Conservation (phyloP, 2,329 filamentous ascomycete species). For the Phoma herbarum region DNA sequence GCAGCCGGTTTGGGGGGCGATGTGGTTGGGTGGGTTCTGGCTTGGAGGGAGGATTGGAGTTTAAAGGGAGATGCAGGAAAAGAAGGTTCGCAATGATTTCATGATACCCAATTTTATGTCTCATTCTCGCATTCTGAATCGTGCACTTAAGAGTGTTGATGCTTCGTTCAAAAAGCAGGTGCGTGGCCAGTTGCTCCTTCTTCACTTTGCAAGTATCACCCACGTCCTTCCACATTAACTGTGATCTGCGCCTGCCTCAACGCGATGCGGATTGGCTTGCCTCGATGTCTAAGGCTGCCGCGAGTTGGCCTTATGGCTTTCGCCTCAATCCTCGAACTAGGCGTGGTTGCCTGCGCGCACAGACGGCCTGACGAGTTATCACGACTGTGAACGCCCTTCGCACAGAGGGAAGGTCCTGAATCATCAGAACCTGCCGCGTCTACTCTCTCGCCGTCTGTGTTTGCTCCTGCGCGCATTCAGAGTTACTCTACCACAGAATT, state of each 20-base stretch:
- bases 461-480: too few relatives aligned
- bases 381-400: not conserved
- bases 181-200: not conserved
- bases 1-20: constrained; percentile 59
- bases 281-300: constrained; percentile 2
- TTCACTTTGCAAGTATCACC: not conserved
- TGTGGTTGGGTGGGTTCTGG: constrained; percentile 59
- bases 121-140: not conserved
- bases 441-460: not conserved
- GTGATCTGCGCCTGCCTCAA: not conserved
- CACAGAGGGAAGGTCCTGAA: not conserved
- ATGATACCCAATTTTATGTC: constrained; percentile 3
- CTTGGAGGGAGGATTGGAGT: constrained; percentile 42
- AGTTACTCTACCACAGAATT: not conserved
- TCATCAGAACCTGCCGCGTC: not conserved
- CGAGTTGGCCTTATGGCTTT: not conserved
- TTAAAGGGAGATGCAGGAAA: not conserved
- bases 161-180: not conserved
- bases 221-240: not conserved
- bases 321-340: not conserved
- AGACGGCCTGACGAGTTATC: constrained; percentile 5
- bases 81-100: not conserved
- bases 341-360: constrained; percentile 18
- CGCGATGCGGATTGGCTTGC: not conserved
- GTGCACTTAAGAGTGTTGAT: not conserved